phyloP scores from a whole-genome alignment of 208 protist species.

The Phytomonas sp. region DNA sequence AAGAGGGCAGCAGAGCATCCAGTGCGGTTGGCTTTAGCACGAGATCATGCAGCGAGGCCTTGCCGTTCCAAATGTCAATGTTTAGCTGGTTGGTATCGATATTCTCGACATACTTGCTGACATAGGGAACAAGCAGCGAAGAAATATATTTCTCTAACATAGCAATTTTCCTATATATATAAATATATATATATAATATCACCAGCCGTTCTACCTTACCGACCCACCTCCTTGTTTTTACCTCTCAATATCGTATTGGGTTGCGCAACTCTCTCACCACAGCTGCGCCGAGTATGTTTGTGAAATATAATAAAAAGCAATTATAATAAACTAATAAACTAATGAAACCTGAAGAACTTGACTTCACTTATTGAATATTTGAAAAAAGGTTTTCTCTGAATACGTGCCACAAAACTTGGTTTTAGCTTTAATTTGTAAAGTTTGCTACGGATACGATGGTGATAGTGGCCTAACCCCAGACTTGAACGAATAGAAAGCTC shows the following conservation, averaged over 20 bases:
- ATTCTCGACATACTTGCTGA: conserved; percentile 79
- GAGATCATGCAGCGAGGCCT: conserved; percentile 68
- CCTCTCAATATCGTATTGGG: no score
- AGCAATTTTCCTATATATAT: no score
- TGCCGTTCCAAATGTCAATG: conserved; percentile 80
- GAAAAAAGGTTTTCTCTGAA: not conserved
- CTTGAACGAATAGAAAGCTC: no score
- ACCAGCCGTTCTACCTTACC: no score
- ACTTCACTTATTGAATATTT: not conserved
- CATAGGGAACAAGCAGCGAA: conserved; percentile 74
- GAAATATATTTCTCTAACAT: conserved; percentile 86
- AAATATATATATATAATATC: no score
- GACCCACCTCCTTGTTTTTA: no score
- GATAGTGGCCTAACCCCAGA: no score
- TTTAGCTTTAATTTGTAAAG: no score
- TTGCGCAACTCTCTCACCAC: no score
- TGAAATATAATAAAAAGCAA: not conserved
- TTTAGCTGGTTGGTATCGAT: conserved; percentile 71
- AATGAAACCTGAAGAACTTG: not conserved
- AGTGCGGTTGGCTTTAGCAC: conserved; percentile 54
- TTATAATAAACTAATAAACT: conserved; percentile 2
- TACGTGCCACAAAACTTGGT: no score
- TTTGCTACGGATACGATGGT: no score
- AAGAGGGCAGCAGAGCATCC: conserved; percentile 38
- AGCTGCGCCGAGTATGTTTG: not conserved